phyloP scores from a whole-genome alignment of 257 asterid species.

The Marsdenia floribunda region DNA sequence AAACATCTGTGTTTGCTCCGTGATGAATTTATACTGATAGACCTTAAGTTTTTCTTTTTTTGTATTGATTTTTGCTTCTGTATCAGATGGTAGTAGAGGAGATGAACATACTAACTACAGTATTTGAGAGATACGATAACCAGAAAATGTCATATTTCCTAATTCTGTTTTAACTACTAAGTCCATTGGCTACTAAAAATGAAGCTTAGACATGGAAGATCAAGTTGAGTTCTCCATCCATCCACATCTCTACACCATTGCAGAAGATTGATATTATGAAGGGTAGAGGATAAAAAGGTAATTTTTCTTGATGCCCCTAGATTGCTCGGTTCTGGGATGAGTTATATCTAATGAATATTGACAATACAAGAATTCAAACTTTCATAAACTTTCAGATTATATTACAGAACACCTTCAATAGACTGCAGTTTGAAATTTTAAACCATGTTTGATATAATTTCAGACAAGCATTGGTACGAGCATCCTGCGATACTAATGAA shows the following conservation, averaged over 20 bases:
- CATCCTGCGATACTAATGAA: background rate
- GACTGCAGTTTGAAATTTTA: background rate
- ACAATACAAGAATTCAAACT: background rate
- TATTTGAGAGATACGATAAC: slow-evolving; percentile 10
- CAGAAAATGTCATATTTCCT: slow-evolving; percentile 17
- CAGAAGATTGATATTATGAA: slow-evolving; percentile 13
- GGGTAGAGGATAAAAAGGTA: slow-evolving; percentile 7
- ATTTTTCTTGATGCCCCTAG: background rate
- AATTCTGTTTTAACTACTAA: slow-evolving; percentile 10
- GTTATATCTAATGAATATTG: background rate
- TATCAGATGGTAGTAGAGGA: slow-evolving; percentile 22
- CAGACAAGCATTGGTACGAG: slow-evolving; percentile 1
- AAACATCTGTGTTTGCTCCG: too few species aligned
- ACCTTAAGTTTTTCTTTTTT: background rate
- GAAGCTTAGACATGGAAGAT: slow-evolving; percentile 19
- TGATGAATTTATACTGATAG: background rate
- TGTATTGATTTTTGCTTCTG: background rate
- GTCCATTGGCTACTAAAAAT: slow-evolving; percentile 15
- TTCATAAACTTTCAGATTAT: background rate
- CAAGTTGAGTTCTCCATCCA: slow-evolving; percentile 10
- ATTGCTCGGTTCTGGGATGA: background rate
- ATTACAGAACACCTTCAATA: background rate
- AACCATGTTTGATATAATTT: background rate
- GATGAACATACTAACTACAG: slow-evolving; percentile 20
- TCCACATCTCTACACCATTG: slow-evolving; percentile 20